phyloP scores from a whole-genome alignment of 1,284 basidiomycete genomes.

The Caloboletus firmus region DNA sequence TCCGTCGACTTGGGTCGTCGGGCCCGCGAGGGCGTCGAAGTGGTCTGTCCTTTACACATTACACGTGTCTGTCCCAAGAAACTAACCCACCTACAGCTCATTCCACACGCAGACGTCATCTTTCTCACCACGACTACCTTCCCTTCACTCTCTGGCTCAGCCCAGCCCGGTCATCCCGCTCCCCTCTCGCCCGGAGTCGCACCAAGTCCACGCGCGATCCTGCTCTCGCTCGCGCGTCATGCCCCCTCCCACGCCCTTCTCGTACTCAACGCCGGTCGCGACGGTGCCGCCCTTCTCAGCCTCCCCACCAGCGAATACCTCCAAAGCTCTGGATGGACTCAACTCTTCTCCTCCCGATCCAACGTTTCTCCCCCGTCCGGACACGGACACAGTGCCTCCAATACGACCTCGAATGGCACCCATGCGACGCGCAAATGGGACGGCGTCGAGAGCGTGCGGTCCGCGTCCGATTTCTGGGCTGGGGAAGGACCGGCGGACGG shows the following conservation, averaged over 20 bases:
- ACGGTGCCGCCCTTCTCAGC: slow-evolving; percentile 76
- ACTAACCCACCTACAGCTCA: slow-evolving; percentile 49
- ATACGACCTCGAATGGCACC: slow-evolving; percentile 25
- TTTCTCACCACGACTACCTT: slow-evolving; percentile 46
- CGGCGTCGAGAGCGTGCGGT: slow-evolving; percentile 60
- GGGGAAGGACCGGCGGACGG: slow-evolving; percentile 35
- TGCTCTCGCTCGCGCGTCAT: slow-evolving; percentile 65
- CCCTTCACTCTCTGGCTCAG: slow-evolving; percentile 2
- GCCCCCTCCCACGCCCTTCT: slow-evolving; percentile 72
- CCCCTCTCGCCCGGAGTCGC: slow-evolving; percentile 55
- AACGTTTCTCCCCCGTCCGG: not conserved
- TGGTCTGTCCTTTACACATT: slow-evolving; percentile 42
- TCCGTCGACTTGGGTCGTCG: slow-evolving; percentile 73
- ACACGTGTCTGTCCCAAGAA: slow-evolving; percentile 24
- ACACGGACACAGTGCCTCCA: slow-evolving; percentile 19
- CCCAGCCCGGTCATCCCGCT: slow-evolving; percentile 17
- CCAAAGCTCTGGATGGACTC: slow-evolving; percentile 74
- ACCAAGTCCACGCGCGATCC: slow-evolving; percentile 65
- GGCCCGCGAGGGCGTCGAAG: slow-evolving; percentile 74
- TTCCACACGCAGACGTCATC: slow-evolving; percentile 74
- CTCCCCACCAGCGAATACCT: slow-evolving; percentile 80
- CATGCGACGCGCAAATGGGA: slow-evolving; percentile 28
- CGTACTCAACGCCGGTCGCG: slow-evolving; percentile 73
- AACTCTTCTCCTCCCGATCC: slow-evolving; percentile 7
- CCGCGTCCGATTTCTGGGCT: slow-evolving; percentile 75